A percentile compares a stretch with the other conserved stretches of the same genome.
These are phyloP conservation scores for Sporopachydermia quercuum DNA, from an alignment of 805 yeast species.

Conservation along the genomic window DNA sequence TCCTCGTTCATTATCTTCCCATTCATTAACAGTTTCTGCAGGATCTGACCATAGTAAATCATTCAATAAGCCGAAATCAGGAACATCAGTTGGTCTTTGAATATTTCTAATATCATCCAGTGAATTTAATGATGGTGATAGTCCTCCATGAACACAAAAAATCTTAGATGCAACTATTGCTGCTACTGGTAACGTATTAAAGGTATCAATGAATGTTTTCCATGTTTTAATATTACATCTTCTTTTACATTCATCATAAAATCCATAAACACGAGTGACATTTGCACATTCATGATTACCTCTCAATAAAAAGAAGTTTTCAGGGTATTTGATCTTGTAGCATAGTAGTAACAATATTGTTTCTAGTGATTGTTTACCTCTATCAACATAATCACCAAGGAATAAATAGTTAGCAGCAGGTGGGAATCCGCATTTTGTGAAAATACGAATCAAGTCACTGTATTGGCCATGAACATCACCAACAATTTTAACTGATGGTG, in stretches of 20 bases:
- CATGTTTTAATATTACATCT: slow-evolving; percentile 85
- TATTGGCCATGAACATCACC: slow-evolving; percentile 97
- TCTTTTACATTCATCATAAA: slow-evolving; percentile 95
- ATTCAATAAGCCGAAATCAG: slow-evolving; percentile 66
- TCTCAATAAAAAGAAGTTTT: slow-evolving; percentile 79
- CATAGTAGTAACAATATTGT: slow-evolving; percentile 78
- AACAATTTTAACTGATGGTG: slow-evolving; percentile 76
- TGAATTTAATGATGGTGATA: slow-evolving; percentile 56
- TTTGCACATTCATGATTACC: slow-evolving; percentile 98
- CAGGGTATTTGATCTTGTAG: slow-evolving; percentile 93
- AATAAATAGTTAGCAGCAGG: slow-evolving; percentile 86
- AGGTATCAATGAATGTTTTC: slow-evolving; percentile 88
- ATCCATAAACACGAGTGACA: slow-evolving; percentile 92
- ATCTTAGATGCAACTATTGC: slow-evolving; percentile 93
- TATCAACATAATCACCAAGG: slow-evolving; percentile 92
- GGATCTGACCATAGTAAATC: slow-evolving; percentile 80
- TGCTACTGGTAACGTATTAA: slow-evolving; percentile 89
- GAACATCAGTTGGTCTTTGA: slow-evolving; percentile 75
- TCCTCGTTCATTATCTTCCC: slow-evolving; percentile 83
- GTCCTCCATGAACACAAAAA: slow-evolving; percentile 81
- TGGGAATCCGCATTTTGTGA: slow-evolving; percentile 94
- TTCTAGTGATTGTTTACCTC: slow-evolving; percentile 93
- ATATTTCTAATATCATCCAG: slow-evolving; percentile 65
- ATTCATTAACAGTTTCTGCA: slow-evolving; percentile 65
- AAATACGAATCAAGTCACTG: slow-evolving; percentile 76